phyloP scores from a whole-genome alignment of 1,284 basidiomycete species.

The Moesziomyces parantarcticus region DNA sequence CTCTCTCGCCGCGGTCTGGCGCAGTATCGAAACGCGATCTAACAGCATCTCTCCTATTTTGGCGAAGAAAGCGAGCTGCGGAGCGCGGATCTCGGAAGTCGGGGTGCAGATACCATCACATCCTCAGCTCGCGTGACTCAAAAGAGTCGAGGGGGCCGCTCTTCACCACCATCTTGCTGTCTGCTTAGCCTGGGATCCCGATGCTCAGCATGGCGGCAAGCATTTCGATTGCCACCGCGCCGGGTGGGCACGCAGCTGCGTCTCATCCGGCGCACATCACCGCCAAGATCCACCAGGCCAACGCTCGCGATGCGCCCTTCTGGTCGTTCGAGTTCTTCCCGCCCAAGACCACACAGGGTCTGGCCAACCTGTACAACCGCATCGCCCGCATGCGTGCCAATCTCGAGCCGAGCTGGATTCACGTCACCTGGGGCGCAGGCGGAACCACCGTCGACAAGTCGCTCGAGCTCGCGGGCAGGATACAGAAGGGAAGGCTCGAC shows the following conservation, averaged over 20 bases:
- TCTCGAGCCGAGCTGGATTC: constrained; percentile 71
- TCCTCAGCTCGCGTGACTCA: too few relatives aligned
- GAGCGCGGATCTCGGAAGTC: too few relatives aligned
- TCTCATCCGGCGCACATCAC: constrained; percentile 47
- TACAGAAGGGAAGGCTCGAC: constrained; percentile 59
- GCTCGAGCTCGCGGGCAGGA: constrained; percentile 76
- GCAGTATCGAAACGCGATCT: too few relatives aligned
- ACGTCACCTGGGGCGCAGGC: constrained; percentile 96
- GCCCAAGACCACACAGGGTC: constrained; percentile 88
- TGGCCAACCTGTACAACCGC: constrained; percentile 72
- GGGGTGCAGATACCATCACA: too few relatives aligned
- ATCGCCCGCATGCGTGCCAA: constrained; percentile 74
- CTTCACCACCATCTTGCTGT: too few relatives aligned
- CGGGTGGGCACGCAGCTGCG: not conserved
- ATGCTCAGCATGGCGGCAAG: too few relatives aligned
- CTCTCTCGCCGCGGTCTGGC: too few relatives aligned
- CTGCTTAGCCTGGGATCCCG: too few relatives aligned
- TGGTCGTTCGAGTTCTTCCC: constrained; percentile 91
- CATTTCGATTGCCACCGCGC: too few relatives aligned
- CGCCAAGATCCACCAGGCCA: constrained; percentile 26
- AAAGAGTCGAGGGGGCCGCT: too few relatives aligned
- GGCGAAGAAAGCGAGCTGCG: too few relatives aligned
- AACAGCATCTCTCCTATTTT: too few relatives aligned
- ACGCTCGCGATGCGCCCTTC: constrained; percentile 33
- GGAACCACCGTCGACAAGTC: constrained; percentile 88